Evolutionary conservation across 2,329 filamentous ascomycete species (phyloP).

Genomic region (Cladosporium sp.): DNA sequence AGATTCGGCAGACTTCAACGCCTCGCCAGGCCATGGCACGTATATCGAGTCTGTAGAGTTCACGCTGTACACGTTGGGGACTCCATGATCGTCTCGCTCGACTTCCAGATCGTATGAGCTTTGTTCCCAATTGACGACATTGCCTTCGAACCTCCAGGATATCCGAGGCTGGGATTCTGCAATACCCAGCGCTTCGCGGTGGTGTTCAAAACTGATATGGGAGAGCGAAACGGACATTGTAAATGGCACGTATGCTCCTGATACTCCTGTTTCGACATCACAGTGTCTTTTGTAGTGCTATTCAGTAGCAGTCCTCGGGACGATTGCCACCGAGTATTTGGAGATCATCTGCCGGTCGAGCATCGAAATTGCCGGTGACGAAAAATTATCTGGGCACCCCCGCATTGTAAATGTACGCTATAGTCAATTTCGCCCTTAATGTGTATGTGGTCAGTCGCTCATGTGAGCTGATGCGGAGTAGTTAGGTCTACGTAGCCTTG

Average conservation of each 20-base stretch:
- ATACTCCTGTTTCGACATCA: not conserved
- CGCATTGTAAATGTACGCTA: not conserved
- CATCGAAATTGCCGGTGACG: not conserved
- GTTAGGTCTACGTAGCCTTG: not conserved
- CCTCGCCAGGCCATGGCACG: slow-evolving; percentile 7
- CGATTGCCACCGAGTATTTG: not conserved
- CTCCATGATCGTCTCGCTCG: not conserved
- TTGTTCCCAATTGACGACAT: slow-evolving; percentile 11
- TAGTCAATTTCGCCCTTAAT: not conserved
- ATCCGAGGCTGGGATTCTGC: slow-evolving; percentile 4
- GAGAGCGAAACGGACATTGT: slow-evolving; percentile 12
- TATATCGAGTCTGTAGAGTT: slow-evolving; percentile 8
- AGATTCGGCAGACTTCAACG: not conserved
- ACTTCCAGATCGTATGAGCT: slow-evolving; percentile 4
- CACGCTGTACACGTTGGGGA: not conserved
- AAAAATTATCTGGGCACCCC: not conserved
- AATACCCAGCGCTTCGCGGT: slow-evolving; percentile 6
- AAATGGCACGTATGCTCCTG: not conserved
- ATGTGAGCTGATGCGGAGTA: slow-evolving; percentile 8
- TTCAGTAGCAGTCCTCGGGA: not conserved
- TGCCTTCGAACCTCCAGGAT: slow-evolving; percentile 12
- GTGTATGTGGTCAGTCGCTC: not conserved
- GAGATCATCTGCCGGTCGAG: not conserved
- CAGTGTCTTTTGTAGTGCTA: not conserved
- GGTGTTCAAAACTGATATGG: slow-evolving; percentile 8